A percentile compares a stretch with the other conserved stretches of the same genome.
Conservation (phyloP, 768 basidiomycete genomes). For the Termitomyces sp. region DNA sequence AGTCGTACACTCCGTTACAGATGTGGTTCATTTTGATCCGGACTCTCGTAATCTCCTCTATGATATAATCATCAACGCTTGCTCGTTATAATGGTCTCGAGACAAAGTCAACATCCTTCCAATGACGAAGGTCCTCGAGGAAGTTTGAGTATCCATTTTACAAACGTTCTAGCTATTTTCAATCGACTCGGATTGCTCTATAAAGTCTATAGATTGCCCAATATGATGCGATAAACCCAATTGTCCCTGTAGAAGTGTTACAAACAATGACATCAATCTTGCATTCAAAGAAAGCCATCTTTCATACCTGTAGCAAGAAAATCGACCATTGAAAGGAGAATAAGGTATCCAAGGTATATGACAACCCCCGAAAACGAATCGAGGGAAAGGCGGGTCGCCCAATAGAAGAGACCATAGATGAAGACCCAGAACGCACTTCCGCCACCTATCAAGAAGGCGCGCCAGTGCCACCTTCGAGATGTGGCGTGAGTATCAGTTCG, state of each 20-base stretch:
- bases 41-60: too few species aligned
- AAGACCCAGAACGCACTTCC: constrained; percentile 92
- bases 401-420: constrained; percentile 85
- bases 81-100: too few species aligned
- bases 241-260: constrained; percentile 57
- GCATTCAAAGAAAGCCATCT: background rate
- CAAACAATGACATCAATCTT: background rate
- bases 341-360: constrained; percentile 88
- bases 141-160: background rate
- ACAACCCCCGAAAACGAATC: constrained; percentile 77
- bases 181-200: constrained; percentile 77
- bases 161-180: constrained; percentile 11
- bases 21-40: too few species aligned
- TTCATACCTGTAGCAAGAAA: constrained; percentile 82
- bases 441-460: constrained; percentile 87
- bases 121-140: background rate
- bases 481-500: background rate
- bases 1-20: too few species aligned
- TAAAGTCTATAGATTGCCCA: constrained; percentile 89
- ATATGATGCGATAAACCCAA: constrained; percentile 88
- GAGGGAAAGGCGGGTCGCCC: constrained; percentile 82
- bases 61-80: too few species aligned
- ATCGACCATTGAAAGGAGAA: constrained; percentile 76
- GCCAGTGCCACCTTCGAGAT: constrained; percentile 86
- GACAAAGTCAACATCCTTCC: background rate